These are phyloP conservation scores for Fragaria nilgerrensis DNA, from an alignment of 306 rosid species.

Conservation along the genomic window DNA sequence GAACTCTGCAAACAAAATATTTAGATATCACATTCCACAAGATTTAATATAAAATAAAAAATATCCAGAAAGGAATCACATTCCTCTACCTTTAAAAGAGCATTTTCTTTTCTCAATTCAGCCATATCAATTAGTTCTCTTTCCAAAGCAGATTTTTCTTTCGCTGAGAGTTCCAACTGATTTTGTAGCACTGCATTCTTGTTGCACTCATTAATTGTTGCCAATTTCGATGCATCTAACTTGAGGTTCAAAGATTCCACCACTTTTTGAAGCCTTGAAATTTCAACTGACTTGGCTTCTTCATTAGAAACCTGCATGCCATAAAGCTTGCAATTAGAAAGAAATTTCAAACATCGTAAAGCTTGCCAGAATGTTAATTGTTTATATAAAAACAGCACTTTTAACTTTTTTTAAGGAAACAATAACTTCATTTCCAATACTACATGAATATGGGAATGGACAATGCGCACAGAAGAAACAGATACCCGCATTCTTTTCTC, in stretches of 20 bases:
- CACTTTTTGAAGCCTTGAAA: conserved; percentile 68
- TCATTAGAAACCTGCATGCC: conserved; percentile 81
- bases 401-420: not conserved
- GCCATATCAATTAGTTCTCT: conserved; percentile 67
- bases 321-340: conserved; percentile 22
- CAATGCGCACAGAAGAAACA: not conserved
- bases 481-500: conserved; percentile 93
- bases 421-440: not conserved
- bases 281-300: conserved; percentile 71
- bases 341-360: conserved; percentile 13
- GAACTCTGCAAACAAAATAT: conserved; percentile 48
- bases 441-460: not conserved
- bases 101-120: conserved; percentile 76
- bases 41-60: not conserved
- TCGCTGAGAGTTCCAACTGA: conserved; percentile 70
- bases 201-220: conserved; percentile 89
- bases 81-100: conserved; percentile 59
- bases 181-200: conserved; percentile 85
- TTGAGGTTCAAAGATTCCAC: conserved; percentile 74
- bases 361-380: not conserved
- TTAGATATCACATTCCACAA: not conserved
- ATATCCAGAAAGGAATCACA: not conserved
- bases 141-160: conserved; percentile 74
- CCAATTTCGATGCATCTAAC: conserved; percentile 83
- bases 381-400: not conserved